Evolutionary conservation across 2,329 filamentous ascomycete species (phyloP).

Genomic region (Penicillium sp.): DNA sequence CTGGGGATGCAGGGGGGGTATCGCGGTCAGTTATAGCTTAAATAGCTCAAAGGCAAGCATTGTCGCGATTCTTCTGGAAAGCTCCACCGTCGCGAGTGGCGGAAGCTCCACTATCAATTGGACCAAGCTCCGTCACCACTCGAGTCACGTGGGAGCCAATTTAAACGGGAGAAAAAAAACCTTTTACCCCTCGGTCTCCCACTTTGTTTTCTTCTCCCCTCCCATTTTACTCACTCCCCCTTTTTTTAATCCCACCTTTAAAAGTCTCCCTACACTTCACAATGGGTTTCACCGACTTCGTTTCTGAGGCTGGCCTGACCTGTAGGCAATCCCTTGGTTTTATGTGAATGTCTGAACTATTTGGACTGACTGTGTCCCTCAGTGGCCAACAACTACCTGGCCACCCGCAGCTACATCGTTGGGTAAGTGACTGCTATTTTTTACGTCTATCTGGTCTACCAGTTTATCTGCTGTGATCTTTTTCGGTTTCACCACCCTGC

Average conservation of each 20-base stretch:
- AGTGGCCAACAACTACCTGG: constrained; percentile 46
- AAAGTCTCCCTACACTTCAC: constrained; percentile 30
- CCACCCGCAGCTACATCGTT: constrained; percentile 75
- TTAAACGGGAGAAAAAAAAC: constrained; percentile 31
- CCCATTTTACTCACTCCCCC: constrained; percentile 1
- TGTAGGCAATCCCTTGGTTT: constrained; percentile 45
- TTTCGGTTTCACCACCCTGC: constrained; percentile 3
- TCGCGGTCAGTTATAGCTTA: constrained; percentile 3
- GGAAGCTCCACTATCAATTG: constrained; percentile 24
- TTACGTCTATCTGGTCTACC: constrained; percentile 16
- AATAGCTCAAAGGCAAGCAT: constrained; percentile 6
- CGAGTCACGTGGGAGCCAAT: constrained; percentile 30
- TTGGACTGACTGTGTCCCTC: constrained; percentile 35
- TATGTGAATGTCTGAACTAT: constrained; percentile 18
- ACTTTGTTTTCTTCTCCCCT: constrained; percentile 24
- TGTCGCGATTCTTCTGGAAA: constrained; percentile 38
- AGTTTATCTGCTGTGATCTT: background rate
- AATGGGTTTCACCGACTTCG: constrained; percentile 69
- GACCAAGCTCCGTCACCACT: constrained; percentile 28
- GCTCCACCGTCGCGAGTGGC: constrained; percentile 36
- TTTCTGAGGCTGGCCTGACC: constrained; percentile 62
- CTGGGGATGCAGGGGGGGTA: background rate
- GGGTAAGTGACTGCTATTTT: constrained; percentile 60
- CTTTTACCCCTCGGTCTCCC: constrained; percentile 32
- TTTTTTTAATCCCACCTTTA: constrained; percentile 17